Evolutionary conservation across 345 rosid species (phyloP).

Genomic region (Iberis pinnata): DNA sequence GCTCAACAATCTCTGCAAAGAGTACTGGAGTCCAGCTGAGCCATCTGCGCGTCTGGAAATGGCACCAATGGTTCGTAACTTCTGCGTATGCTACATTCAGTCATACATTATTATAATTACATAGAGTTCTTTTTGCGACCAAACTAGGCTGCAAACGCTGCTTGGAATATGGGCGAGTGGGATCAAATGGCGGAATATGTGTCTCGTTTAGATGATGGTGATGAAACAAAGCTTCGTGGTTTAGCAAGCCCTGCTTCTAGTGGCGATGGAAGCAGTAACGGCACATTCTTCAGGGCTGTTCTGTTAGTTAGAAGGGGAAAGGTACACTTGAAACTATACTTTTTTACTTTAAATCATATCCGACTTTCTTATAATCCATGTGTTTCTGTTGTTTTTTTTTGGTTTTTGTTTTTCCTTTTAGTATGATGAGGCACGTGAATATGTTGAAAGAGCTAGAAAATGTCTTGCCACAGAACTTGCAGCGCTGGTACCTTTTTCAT

Average conservation of each 20-base stretch:
- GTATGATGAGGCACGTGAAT: conserved; percentile 93
- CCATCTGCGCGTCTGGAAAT: conserved; percentile 93
- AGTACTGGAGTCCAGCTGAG: conserved; percentile 97
- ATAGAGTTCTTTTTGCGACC: conserved; percentile 19
- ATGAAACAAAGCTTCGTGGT: conserved; percentile 75
- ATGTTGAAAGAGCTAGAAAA: conserved; percentile 91
- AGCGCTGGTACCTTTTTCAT: conserved; percentile 66
- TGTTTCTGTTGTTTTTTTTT: conserved; percentile 9
- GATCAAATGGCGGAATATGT: conserved; percentile 99
- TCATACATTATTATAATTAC: conserved; percentile 12
- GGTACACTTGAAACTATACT: conserved; percentile 34
- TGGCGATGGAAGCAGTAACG: conserved; percentile 92
- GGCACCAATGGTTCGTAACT: conserved; percentile 89
- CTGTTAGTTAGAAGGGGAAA: conserved; percentile 70
- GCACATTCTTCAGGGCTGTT: conserved; percentile 95
- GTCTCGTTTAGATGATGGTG: conserved; percentile 89
- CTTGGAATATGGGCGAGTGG: conserved; percentile 99
- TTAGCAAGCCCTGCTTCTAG: conserved; percentile 78
- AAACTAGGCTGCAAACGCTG: conserved; percentile 84
- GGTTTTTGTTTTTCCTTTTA: conserved; percentile 28
- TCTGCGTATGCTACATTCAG: conserved; percentile 14
- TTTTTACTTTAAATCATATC: conserved; percentile 7
- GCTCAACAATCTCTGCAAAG: conserved; percentile 89
- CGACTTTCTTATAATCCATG: conserved; percentile 1
- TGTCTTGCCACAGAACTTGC: conserved; percentile 99